A percentile compares a stretch with the other conserved stretches of the same genome.
Evolutionary conservation across 805 yeast genomes (phyloP).

Genomic region (Wilhelminamyces savonicus): DNA sequence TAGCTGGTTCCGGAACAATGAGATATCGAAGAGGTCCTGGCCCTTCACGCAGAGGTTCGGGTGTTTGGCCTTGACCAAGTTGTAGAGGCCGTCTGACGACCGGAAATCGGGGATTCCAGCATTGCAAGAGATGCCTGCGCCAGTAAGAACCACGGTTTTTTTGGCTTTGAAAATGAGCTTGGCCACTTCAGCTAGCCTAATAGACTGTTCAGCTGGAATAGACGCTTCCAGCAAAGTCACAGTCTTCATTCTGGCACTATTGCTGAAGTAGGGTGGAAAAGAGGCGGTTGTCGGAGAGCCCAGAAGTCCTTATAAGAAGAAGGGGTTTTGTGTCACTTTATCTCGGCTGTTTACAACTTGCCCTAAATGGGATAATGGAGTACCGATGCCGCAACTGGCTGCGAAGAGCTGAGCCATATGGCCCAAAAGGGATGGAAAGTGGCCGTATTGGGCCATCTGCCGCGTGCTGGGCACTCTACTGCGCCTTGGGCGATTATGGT

Average conservation of each 20-base stretch:
- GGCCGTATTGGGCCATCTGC: too few relatives aligned
- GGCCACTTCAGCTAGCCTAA: conserved; percentile 32
- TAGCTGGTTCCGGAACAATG: conserved; percentile 63
- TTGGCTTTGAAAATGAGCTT: conserved; percentile 45
- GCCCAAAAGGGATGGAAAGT: too few relatives aligned
- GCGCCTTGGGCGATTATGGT: too few relatives aligned
- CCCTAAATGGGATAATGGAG: not conserved
- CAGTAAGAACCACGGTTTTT: conserved; percentile 69
- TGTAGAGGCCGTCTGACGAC: conserved; percentile 76
- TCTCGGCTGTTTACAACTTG: not conserved
- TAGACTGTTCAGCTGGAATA: conserved; percentile 22
- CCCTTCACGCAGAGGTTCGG: conserved; percentile 69
- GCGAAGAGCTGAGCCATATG: too few relatives aligned
- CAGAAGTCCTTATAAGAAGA: too few relatives aligned
- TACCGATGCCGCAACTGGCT: too few relatives aligned
- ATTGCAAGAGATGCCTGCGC: conserved; percentile 95
- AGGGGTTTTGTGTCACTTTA: not conserved
- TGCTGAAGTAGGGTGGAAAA: not conserved
- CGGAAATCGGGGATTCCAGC: conserved; percentile 98
- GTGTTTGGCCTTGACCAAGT: conserved; percentile 56
- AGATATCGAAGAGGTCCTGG: conserved; percentile 84
- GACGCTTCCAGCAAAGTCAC: conserved; percentile 15
- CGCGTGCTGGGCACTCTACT: too few relatives aligned
- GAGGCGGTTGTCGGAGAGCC: not conserved
- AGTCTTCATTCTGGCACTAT: conserved; percentile 22